Percentiles rank a stretch among this genome's conserved stretches.
phyloP scores from a whole-genome alignment of 208 protist genomes.

The Acanthamoeba castellanii region DNA sequence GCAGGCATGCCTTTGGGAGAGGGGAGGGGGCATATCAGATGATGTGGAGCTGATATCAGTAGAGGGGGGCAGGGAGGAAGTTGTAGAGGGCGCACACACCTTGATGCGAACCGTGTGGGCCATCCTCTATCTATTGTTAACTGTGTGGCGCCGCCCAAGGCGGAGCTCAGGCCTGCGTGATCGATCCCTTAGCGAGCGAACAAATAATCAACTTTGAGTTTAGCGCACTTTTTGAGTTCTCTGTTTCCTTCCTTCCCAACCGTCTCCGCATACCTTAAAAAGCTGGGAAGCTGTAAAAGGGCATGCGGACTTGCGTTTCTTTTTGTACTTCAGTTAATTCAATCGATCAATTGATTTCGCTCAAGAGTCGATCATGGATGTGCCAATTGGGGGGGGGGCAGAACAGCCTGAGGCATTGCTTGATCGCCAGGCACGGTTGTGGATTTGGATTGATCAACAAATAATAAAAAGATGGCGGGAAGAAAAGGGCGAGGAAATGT shows the following conservation, averaged over 20 bases:
- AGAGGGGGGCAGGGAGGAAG: no score
- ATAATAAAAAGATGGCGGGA: no score
- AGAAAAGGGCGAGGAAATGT: no score
- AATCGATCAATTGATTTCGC: no score
- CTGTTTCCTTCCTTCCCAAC: background rate
- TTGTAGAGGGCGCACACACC: background rate
- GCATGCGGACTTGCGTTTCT: no score
- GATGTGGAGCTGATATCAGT: background rate
- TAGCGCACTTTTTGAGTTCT: background rate
- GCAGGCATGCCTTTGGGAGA: background rate
- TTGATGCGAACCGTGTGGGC: background rate
- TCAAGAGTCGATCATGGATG: no score
- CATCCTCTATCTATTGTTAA: background rate
- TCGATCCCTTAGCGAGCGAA: background rate
- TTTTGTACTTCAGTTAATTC: no score
- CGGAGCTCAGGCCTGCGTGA: background rate
- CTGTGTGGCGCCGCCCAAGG: background rate
- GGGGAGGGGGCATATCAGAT: background rate
- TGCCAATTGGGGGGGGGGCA: no score
- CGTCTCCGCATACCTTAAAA: background rate
- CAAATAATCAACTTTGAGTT: background rate
- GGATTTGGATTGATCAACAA: no score
- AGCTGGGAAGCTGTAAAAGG: background rate
- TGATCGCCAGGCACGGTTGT: no score
- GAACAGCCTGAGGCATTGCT: no score